Percentiles rank a stretch among this genome's conserved stretches.
phyloP scores from a whole-genome alignment of 2,329 filamentous ascomycete species.

The Fusarium sp. region DNA sequence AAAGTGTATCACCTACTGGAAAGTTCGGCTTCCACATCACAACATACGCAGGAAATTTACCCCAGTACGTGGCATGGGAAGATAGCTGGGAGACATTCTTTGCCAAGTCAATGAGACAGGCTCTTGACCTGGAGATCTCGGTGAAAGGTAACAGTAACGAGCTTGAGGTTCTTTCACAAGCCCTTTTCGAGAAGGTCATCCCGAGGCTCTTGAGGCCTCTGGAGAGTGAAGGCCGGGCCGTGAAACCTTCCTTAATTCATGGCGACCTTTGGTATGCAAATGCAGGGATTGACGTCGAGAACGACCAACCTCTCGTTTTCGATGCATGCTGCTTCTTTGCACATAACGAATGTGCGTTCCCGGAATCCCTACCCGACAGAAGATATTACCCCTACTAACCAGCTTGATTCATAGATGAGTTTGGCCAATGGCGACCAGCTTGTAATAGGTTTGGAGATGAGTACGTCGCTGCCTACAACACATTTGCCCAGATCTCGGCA shows the following conservation, averaged over 20 bases:
- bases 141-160: accelerated
- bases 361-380: not conserved
- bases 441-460: not conserved
- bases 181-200: not conserved
- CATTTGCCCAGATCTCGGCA: accelerated
- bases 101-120: not conserved
- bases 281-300: not conserved
- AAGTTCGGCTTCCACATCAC: not conserved
- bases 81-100: not conserved
- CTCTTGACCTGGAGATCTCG: not conserved
- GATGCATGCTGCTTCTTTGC: not conserved
- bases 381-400: not conserved
- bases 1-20: not conserved
- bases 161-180: accelerated
- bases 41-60: not conserved
- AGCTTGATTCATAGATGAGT: not conserved
- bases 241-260: accelerated
- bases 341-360: not conserved
- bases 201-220: not conserved
- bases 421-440: not conserved
- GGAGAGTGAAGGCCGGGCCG: accelerated
- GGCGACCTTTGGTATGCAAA: not conserved
- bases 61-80: not conserved
- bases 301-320: accelerated
- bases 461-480: not conserved